Conservation (phyloP, 1,139 yeast species). For the Suhomyces ambrosiae region DNA sequence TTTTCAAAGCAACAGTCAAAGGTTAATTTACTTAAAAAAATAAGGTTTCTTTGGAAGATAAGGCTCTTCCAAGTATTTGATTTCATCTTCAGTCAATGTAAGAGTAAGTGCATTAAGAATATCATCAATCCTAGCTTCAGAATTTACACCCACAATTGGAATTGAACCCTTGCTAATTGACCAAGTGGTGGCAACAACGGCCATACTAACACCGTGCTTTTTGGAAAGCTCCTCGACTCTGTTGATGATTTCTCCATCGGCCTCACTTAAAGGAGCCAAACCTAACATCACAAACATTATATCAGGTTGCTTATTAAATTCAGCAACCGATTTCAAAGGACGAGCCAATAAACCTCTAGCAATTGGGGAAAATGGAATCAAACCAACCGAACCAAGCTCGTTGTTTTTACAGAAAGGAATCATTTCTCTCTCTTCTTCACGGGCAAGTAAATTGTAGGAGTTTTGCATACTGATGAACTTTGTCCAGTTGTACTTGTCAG, state of each 20-base stretch:
- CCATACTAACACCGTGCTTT: slow-evolving; percentile 50
- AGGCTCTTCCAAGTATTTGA: slow-evolving; percentile 50
- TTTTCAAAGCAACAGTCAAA: too few relatives aligned
- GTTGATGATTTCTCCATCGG: slow-evolving; percentile 42
- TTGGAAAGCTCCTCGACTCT: slow-evolving; percentile 57
- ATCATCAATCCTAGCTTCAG: slow-evolving; percentile 54
- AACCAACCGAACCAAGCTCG: slow-evolving; percentile 43
- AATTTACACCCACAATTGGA: slow-evolving; percentile 59
- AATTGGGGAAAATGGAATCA: slow-evolving; percentile 55
- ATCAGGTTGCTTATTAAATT: slow-evolving; percentile 24
- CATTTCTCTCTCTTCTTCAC: slow-evolving; percentile 66
- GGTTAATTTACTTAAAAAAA: too few relatives aligned
- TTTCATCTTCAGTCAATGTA: slow-evolving; percentile 48
- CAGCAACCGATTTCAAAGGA: slow-evolving; percentile 28
- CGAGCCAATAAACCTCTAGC: slow-evolving; percentile 51
- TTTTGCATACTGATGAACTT: slow-evolving; percentile 64
- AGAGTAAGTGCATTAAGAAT: slow-evolving; percentile 47
- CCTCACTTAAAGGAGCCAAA: slow-evolving; percentile 14
- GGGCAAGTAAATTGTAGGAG: slow-evolving; percentile 53
- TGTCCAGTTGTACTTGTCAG: slow-evolving; percentile 26
- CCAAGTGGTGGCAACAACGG: slow-evolving; percentile 59
- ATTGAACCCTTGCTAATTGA: slow-evolving; percentile 48
- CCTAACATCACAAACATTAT: slow-evolving; percentile 12
- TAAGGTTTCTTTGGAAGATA: slow-evolving; percentile 32
- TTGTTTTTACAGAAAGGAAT: slow-evolving; percentile 50